Evolutionary conservation across 78 protist genomes (phyloP).

Genomic region (Abeoforma whisleri): DNA sequence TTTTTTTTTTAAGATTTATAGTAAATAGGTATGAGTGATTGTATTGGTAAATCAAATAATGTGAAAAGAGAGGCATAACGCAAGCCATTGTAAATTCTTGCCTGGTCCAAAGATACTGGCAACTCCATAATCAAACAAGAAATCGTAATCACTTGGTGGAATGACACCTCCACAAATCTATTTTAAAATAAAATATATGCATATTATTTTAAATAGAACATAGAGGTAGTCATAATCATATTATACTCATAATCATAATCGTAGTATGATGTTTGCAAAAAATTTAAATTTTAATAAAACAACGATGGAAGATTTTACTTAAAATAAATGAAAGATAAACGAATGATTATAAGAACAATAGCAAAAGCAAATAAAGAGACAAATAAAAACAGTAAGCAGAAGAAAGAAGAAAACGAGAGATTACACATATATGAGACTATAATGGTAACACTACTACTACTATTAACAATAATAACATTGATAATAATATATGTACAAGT

Average conservation of each 20-base stretch:
- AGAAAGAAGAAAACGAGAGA: neutral
- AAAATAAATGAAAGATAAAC: too few species aligned
- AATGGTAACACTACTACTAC: neutral
- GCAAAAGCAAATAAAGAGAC: neutral
- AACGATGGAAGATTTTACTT: neutral
- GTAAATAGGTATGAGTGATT: neutral
- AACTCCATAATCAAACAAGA: slow-evolving; percentile 77
- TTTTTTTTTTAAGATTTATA: neutral
- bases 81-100: too few species aligned
- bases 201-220: neutral
- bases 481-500: too few species aligned
- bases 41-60: too few species aligned
- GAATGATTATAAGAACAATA: too few species aligned
- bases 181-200: neutral
- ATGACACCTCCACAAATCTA: slow-evolving; percentile 84
- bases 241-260: too few species aligned
- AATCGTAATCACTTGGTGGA: slow-evolving; percentile 81
- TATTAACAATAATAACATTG: neutral
- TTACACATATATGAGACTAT: neutral
- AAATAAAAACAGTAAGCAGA: too few species aligned
- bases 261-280: too few species aligned
- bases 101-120: slow-evolving; percentile 88
- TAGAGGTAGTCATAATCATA: too few species aligned
- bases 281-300: neutral
- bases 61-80: neutral